phyloP scores from a whole-genome alignment of 805 yeast genomes.

The Schwanniomyces pseudopolymorphus region DNA sequence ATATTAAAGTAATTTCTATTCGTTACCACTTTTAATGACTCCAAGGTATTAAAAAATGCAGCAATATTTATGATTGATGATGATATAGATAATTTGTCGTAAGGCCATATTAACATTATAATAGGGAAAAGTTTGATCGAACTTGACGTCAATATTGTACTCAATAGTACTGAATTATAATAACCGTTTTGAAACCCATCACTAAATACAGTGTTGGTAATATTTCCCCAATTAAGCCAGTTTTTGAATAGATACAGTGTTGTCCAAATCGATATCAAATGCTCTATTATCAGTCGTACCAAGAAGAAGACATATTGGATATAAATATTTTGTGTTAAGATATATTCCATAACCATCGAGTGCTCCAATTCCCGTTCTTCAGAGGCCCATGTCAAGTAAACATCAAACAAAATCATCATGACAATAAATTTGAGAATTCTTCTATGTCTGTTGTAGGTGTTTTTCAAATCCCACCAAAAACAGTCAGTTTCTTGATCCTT shows the following conservation, averaged over 20 bases:
- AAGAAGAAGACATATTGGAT: conserved; percentile 60
- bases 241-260: conserved; percentile 26
- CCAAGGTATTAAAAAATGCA: conserved; percentile 62
- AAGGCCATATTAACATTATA: conserved; percentile 94
- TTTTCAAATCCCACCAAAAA: conserved; percentile 5
- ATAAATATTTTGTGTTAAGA: conserved; percentile 35
- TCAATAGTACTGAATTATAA: conserved; percentile 49
- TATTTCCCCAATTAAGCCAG: conserved; percentile 14
- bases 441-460: conserved; percentile 17
- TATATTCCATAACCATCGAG: conserved; percentile 18
- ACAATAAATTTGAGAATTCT: conserved; percentile 48
- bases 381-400: conserved; percentile 88
- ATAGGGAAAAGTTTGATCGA: conserved; percentile 85
- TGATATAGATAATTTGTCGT: conserved; percentile 69
- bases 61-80: conserved; percentile 58
- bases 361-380: conserved; percentile 61
- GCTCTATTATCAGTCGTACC: conserved; percentile 49
- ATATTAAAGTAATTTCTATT: conserved; percentile 14
- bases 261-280: conserved; percentile 37
- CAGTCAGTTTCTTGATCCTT: conserved; percentile 12
- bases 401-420: conserved; percentile 76
- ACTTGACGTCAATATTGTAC: conserved; percentile 73
- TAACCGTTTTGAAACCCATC: conserved; percentile 31
- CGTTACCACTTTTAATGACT: conserved; percentile 43
- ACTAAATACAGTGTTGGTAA: conserved; percentile 12